These are phyloP conservation scores for Metschnikowia baotianmanensis DNA, from an alignment of 805 yeast genomes.

Conservation along the genomic window DNA sequence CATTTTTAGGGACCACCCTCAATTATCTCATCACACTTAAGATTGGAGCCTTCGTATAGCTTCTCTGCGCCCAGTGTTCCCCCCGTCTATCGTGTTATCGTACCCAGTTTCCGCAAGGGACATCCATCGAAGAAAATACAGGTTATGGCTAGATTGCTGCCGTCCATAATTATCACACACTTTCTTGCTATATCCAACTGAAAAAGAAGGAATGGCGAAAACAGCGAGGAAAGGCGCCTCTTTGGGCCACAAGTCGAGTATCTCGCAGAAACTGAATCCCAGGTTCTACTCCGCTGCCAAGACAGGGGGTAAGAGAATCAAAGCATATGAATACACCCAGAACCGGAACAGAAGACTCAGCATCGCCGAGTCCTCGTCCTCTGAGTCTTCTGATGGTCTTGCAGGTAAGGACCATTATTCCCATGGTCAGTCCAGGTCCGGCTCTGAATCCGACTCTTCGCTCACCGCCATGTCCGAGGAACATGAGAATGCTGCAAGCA, in stretches of 20 bases:
- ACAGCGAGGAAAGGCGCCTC: constrained; percentile 28
- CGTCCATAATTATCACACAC: not conserved
- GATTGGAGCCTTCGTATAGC: not conserved
- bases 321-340: constrained; percentile 20
- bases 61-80: constrained; percentile 5
- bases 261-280: constrained; percentile 15
- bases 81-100: not conserved
- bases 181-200: not conserved
- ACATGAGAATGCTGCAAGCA: constrained; percentile 16
- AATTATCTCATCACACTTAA: not conserved
- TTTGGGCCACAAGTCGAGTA: constrained; percentile 8
- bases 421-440: constrained; percentile 6
- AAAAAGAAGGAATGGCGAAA: constrained; percentile 32
- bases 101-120: not conserved
- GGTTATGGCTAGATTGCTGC: constrained; percentile 1
- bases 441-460: constrained; percentile 37
- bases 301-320: constrained; percentile 35
- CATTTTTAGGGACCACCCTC: not conserved
- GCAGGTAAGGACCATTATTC: constrained; percentile 11
- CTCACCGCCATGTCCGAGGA: constrained; percentile 36
- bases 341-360: constrained; percentile 29
- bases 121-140: not conserved
- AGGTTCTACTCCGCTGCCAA: constrained; percentile 13
- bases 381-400: constrained; percentile 25
- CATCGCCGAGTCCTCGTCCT: constrained; percentile 33